These are phyloP conservation scores for Meredithiella fracta DNA, from an alignment of 2,329 filamentous ascomycete genomes.

Conservation along the genomic window DNA sequence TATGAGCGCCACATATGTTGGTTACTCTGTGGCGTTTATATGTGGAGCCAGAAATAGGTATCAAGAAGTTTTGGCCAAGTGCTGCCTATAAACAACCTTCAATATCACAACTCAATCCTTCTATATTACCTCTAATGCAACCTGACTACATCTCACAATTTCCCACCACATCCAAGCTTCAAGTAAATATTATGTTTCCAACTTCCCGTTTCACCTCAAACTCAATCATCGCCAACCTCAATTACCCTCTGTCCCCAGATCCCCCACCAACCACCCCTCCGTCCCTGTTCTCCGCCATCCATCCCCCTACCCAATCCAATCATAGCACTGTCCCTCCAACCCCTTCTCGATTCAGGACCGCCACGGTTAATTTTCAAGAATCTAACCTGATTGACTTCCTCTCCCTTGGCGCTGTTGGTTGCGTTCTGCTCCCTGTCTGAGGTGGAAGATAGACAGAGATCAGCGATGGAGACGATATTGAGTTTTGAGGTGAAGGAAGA, in stretches of 20 bases:
- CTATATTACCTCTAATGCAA: no score
- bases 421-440: background rate
- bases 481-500: slow-evolving; percentile 41
- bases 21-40: slow-evolving; percentile 1
- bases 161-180: background rate
- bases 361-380: background rate
- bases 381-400: background rate
- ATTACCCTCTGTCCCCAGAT: no score
- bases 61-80: slow-evolving; percentile 3
- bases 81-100: background rate
- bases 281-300: background rate
- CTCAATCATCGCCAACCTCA: no score
- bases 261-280: no score
- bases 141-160: background rate
- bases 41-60: background rate
- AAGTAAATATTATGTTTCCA: background rate
- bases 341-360: background rate
- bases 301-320: background rate
- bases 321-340: background rate
- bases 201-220: background rate
- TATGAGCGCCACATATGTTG: background rate
- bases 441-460: background rate
- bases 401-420: background rate
- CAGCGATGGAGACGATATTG: slow-evolving; percentile 26
- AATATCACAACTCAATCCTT: no score